Evolutionary conservation across 768 basidiomycete species (phyloP), one percentile per base, ranked within the genome.

Genomic region (Termitomyces sp.): DNA sequence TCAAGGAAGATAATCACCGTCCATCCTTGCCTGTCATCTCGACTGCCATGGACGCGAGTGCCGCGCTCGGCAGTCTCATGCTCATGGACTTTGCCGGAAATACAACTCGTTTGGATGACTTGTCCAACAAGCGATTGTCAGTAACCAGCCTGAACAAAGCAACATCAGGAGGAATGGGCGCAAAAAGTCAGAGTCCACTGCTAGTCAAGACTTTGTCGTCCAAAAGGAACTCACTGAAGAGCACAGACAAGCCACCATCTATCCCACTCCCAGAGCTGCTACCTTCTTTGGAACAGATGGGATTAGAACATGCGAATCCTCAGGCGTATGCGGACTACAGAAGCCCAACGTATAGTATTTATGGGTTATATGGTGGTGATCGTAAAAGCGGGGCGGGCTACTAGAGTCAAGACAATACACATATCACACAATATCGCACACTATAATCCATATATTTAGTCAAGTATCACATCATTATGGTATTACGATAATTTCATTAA

Each of bases 301-400:
- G 81, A 51, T 68, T 91, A 67, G 79, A 82, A 47, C 86, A 88
- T 60, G 70, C 74, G 2, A 82, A 88, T 58, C 80, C 82, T 5
- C 81, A 85, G 55, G 84, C 78, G 4, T 88, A 81, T 70, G 81
- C 76, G 6, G 82, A 82, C 50, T 91, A 92, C 61, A 78, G 84
- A 61, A 90, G 90, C 65, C 89, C 91, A 18, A 92, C 91, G 6
- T 92, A 92, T 64, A 93, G 90, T 68, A 82, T 93, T 57, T 92
- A 88, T 66, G 87, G 87, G 42, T 63, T 91, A 63, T 91, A 91
- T 66, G 86, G 83, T 54, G 76, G 58, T 30, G 85, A 85, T 46
- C 73, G 83, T 63, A 88, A 82, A 73, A 85, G 84, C 62, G 63
- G 65, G 50, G 51, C 36, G 18, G 60, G 58, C 36, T 59, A 55